Base-by-base conservation (phyloP, 345 rosid species). In the Murraya paniculata region DNA sequence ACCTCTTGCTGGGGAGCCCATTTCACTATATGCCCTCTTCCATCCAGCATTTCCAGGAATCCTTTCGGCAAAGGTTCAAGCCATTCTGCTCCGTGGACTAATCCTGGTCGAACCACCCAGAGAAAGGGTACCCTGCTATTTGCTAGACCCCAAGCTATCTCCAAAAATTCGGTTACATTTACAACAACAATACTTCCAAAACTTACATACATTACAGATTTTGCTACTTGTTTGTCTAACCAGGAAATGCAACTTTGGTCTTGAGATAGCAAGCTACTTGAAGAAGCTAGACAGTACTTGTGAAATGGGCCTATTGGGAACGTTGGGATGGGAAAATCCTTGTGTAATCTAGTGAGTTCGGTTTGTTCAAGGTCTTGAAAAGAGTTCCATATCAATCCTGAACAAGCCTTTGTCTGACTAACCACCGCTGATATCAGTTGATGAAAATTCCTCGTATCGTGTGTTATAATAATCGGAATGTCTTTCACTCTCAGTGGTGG, bases 1-100 rank as follows among this genome's bases (percentile, higher is more conserved):
- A 90, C 90, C 27, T 87, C 86, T 21, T 83, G 72, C 31, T 94
- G 98, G 4, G 97, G 94, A 2, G 87, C 87, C 97, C 97, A 91
- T 66, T 90, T 77, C 78, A 93, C 90, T 25, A 93, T 77, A 38
- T 78, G 82, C 1, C 94, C 94, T 57, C 78, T 84, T 58, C 64
- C 78, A 6, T 78, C 85, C 2, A 86, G 67, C 75, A 53, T 82
- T 31, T 89, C 92, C 9, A 82, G 2, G 67, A 87, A 89, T 64
- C 84, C 89, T 39, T 79, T 50, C 24, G 91, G 88, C 69, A 90
- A 78, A 33, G 74, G 36, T 64, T 83, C 86, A 1, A 87, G 74
- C 89, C 86, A 81, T 55, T 83, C 79, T 2, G 64, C 53, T 28
- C 82, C 82, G 0, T 22, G 73, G 62, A 90, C 80, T 38, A 67